Evolutionary conservation across 2,329 filamentous ascomycete species (phyloP).

Genomic region (Talaromyces verruculosus): DNA sequence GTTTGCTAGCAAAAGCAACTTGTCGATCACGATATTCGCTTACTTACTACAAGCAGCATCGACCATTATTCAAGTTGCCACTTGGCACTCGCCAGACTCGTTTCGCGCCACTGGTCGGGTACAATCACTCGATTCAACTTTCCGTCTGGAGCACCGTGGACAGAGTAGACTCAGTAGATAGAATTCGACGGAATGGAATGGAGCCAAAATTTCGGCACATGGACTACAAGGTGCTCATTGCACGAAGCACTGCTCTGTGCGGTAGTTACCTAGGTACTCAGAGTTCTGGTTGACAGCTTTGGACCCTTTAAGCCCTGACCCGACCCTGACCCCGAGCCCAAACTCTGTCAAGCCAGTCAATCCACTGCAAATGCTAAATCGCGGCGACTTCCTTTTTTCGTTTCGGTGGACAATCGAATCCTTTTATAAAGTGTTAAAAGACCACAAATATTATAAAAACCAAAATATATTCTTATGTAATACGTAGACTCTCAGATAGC

Average conservation of each 20-base stretch:
- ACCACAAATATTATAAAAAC: background rate
- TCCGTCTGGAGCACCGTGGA: background rate
- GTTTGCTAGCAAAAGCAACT: background rate
- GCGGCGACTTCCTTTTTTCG: background rate
- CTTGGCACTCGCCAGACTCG: background rate
- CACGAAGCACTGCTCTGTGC: background rate
- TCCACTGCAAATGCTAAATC: background rate
- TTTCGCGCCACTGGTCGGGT: background rate
- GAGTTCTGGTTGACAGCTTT: background rate
- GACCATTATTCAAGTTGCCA: background rate
- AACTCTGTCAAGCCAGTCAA: background rate
- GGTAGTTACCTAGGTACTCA: background rate
- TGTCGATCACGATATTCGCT: slow-evolving; percentile 2
- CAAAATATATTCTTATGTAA: slow-evolving; percentile 1
- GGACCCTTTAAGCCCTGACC: too few species aligned
- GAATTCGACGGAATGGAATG: background rate
- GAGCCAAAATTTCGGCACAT: background rate
- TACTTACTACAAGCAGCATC: background rate
- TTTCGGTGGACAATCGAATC: background rate
- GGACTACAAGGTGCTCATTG: slow-evolving; percentile 4
- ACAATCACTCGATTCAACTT: background rate
- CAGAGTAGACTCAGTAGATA: background rate
- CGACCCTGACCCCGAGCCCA: background rate
- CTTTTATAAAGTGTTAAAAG: background rate
- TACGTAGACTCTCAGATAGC: background rate